A percentile compares a stretch with the other conserved stretches of the same genome.
Evolutionary conservation across 2,329 filamentous ascomycete genomes (phyloP).

Genomic region (Tothia fuscella): DNA sequence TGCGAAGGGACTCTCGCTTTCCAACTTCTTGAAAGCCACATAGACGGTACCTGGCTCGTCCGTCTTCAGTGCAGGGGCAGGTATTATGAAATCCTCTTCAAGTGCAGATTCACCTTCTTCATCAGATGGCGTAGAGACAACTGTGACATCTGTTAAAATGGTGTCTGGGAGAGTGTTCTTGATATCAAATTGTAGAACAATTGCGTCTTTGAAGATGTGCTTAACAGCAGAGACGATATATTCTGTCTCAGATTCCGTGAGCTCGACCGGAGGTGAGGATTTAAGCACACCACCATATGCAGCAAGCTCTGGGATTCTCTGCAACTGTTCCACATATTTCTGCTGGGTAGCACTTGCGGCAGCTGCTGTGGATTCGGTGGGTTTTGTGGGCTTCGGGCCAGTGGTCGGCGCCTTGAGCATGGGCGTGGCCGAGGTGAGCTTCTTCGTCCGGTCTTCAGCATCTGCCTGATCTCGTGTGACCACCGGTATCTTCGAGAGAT

Average conservation of each 20-base stretch:
- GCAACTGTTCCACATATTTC: constrained; percentile 77
- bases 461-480: constrained; percentile 94
- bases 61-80: constrained; percentile 66
- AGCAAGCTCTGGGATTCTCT: constrained; percentile 81
- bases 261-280: constrained; percentile 72
- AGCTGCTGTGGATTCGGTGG: constrained; percentile 58
- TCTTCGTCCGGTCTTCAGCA: constrained; percentile 92
- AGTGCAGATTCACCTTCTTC: constrained; percentile 61
- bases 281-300: constrained; percentile 86
- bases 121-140: constrained; percentile 66
- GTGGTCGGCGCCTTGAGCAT: constrained; percentile 87
- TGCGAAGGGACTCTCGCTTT: constrained; percentile 64
- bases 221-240: constrained; percentile 92
- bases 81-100: constrained; percentile 85
- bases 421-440: constrained; percentile 82
- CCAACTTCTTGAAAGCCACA: constrained; percentile 88
- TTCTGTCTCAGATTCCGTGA: constrained; percentile 94
- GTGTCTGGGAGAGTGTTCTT: constrained; percentile 94
- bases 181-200: constrained; percentile 87
- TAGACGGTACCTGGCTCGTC: constrained; percentile 90
- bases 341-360: constrained; percentile 70
- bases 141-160: constrained; percentile 77
- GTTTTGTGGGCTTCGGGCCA: constrained; percentile 59
- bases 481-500: constrained; percentile 79
- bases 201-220: constrained; percentile 94